Evolutionary conservation across 176 grass and related monocot genomes (phyloP).

Genomic region (Rhynchospora tenuis): DNA sequence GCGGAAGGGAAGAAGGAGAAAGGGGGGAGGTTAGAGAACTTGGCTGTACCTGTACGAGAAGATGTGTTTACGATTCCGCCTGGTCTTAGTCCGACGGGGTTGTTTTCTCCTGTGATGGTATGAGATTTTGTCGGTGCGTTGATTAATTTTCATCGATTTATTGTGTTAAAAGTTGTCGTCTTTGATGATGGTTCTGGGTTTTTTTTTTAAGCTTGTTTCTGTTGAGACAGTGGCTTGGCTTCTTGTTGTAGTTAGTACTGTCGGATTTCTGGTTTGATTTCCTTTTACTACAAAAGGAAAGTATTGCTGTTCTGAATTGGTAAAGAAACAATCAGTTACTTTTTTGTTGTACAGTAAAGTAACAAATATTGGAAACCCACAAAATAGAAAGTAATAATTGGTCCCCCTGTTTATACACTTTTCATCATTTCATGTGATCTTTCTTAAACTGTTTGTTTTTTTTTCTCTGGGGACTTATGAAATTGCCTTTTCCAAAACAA

Average conservation of each 20-base stretch:
- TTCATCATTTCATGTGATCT: constrained; percentile 1
- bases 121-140: background rate
- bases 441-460: background rate
- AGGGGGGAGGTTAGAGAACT: background rate
- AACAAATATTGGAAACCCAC: background rate
- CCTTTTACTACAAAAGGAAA: constrained; percentile 20
- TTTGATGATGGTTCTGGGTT: background rate
- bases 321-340: constrained; percentile 16
- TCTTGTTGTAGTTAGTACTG: background rate
- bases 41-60: constrained; percentile 1
- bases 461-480: background rate
- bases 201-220: background rate
- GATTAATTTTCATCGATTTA: background rate
- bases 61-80: constrained; percentile 29
- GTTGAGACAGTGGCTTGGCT: background rate
- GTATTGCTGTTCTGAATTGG: constrained; percentile 14
- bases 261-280: background rate
- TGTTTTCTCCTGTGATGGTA: constrained; percentile 33
- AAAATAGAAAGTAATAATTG: background rate
- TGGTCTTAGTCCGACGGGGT: constrained; percentile 26
- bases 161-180: background rate
- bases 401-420: background rate
- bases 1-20: constrained; percentile 8
- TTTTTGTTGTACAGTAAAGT: background rate
- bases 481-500: background rate